Base-by-base conservation (phyloP, 305 asterid genomes). In the Rubia peregrina region DNA sequence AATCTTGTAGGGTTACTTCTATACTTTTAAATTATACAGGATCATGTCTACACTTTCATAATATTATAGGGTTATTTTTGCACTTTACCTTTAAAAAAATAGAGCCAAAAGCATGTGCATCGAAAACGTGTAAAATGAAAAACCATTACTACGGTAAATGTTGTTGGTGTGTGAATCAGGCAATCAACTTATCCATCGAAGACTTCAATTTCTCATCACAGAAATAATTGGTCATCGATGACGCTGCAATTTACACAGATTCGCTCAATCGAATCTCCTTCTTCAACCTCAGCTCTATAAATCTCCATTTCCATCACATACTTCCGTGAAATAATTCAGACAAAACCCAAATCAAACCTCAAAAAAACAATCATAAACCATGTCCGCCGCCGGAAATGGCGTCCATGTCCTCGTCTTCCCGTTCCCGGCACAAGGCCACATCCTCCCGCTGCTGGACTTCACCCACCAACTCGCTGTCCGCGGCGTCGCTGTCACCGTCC, bases 361-460 rank as follows among this genome's bases (percentile, higher is more conserved):
- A 14, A 13, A 49, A 49, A 14, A 49, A 16, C 56, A 51, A 51
- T 3, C 33, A 30, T 1, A 44, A 57, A 21, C 44, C 61, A 78
- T 80, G 86, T 62, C 84, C 1, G 73, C 61, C 6, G 73, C 38
- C 77, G 63, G 55, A 67, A 74, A 62, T 61, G 84, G 85, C 30
- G 80, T 67, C 33, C 98, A 89, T 71, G 13, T 91, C 9, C 22
- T 89, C 21, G 76, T 89, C 21, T 80, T 91, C 64, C 98, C 98
- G 1, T 88, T 21, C 67, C 98, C 95, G 74, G 98, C 96, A 68
- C 98, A 86, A 78, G 96, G 96, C 49, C 96, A 90, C 75, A 83
- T 86, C 72, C 84, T 86, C 7, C 73, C 95, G 46, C 80, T 87
- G 46, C 90, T 91, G 17, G 90, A 88, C 56, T 80, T 91, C 13